Base-by-base conservation (phyloP, 495 filamentous ascomycete species). In the Annulohypoxylon moriforme region DNA sequence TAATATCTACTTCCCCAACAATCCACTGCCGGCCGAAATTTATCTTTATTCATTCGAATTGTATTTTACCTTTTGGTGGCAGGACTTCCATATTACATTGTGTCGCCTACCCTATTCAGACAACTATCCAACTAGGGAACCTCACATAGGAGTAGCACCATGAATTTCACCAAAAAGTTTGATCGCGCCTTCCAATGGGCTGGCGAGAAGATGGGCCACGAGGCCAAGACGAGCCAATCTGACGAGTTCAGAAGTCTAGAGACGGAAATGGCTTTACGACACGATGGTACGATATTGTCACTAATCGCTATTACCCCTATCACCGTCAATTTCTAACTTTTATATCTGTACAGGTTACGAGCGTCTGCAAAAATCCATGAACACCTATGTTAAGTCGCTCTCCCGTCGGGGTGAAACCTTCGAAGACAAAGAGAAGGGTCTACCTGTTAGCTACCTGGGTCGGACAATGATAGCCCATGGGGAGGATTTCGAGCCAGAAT, bases 101-200 rank as follows among this genome's bases (percentile, higher is more conserved):
- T 55, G 50, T 60, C 13, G 14, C 25, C 34, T 52, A 11, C 42
- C 42, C 52, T 11, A 34, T 56, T 27, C n/a, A 58, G 38, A 65
- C 55, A 29, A 33, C 22, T 47, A 61, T 61, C 57, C 44, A 14
- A 22, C 20, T n/a, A 33, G 46, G 31, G 18, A 25, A 53, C 47
- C 38, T 58, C 61, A 16, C 25, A 25, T 38, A 61, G 50, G 33
- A 61, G 57, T 31, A 22, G 1, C 59, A 40, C 52, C 70, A 97
- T 97, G 94, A 93, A 94, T 81, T 90, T 97, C 84, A 95, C 94
- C 82, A 95, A 96, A 87, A 97, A 97, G 80, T 88, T 98, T 77
- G 96, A 93, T 81, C 91, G 96, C 67, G 90, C 98, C 84, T 97
- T 96, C 86, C 96, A 99, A 91, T 99, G 95, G 95, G 94, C 94